These are phyloP conservation scores for Nitzschia inconspicua DNA, from an alignment of 108 stramenopile genomes.

Conservation along the genomic window DNA sequence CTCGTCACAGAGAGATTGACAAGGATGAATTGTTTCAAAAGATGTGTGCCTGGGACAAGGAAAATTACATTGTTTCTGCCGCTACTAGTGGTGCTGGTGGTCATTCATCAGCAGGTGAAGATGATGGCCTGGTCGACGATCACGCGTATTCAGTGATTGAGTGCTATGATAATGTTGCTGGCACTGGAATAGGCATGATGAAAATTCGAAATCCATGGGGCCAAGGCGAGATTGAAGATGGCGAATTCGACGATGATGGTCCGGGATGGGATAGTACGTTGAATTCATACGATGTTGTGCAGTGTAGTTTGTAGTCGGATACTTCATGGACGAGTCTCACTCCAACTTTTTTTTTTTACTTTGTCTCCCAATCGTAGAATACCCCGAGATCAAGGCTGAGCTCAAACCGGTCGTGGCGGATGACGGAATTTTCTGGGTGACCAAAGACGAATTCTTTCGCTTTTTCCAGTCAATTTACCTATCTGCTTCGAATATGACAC, in stretches of 20 bases:
- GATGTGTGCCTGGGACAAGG: slow-evolving; percentile 8
- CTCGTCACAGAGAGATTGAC: not conserved
- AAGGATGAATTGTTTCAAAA: slow-evolving; percentile 12
- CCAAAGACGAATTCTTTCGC: slow-evolving; percentile 40
- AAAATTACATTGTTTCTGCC: slow-evolving; percentile 19
- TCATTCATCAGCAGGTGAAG: not conserved
- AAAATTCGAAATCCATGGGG: slow-evolving; percentile 34
- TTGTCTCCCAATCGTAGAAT: no score
- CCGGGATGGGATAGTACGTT: slow-evolving; percentile 6
- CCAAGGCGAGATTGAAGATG: slow-evolving; percentile 20
- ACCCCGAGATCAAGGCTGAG: slow-evolving; percentile 30
- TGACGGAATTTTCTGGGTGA: slow-evolving; percentile 45
- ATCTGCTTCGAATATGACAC: slow-evolving; percentile 35
- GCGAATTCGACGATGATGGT: not conserved
- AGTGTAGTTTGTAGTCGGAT: no score
- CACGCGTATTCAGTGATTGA: slow-evolving; percentile 22
- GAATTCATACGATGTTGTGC: no score
- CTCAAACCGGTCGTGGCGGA: slow-evolving; percentile 30
- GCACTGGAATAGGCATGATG: slow-evolving; percentile 9
- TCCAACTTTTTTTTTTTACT: no score
- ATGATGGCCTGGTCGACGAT: slow-evolving; percentile 24
- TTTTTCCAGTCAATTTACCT: slow-evolving; percentile 32
- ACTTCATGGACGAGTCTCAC: no score
- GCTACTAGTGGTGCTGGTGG: slow-evolving; percentile 10
- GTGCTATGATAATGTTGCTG: slow-evolving; percentile 2